These are phyloP conservation scores for Pythium brachiatum DNA, from an alignment of 352 stramenopile species.

Conservation along the genomic window DNA sequence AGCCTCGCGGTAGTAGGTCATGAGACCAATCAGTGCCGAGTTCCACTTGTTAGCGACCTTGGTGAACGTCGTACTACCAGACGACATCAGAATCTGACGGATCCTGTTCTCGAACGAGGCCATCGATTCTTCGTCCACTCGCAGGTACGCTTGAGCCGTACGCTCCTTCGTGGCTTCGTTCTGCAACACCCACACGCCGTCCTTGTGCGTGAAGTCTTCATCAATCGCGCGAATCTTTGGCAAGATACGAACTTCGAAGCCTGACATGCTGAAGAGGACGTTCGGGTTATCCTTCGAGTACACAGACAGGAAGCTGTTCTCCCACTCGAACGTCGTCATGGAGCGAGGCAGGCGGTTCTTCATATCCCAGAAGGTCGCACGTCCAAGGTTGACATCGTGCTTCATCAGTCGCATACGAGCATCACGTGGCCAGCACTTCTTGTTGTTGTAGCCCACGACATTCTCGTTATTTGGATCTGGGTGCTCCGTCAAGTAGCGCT, in stretches of 20 bases:
- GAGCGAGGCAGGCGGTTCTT: constrained; percentile 98
- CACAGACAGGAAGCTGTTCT: constrained; percentile 99
- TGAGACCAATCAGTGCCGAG: constrained; percentile 94
- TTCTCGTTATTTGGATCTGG: constrained; percentile 99
- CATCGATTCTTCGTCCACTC: constrained; percentile 94
- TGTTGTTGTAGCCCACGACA: constrained; percentile 99
- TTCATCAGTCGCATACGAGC: constrained; percentile 99
- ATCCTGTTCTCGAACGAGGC: constrained; percentile 99
- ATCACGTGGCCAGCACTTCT: constrained; percentile 99
- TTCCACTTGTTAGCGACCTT: constrained; percentile 99
- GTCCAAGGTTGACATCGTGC: constrained; percentile 99
- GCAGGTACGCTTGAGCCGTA: constrained; percentile 97
- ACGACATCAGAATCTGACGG: constrained; percentile 99
- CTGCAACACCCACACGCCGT: constrained; percentile 99
- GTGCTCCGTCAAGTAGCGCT: constrained; percentile 99
- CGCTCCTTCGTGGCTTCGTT: constrained; percentile 99
- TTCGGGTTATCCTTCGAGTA: constrained; percentile 99
- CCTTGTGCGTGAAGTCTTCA: constrained; percentile 94
- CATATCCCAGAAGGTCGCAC: constrained; percentile 99
- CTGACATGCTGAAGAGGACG: constrained; percentile 99
- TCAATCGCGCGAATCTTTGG: constrained; percentile 90
- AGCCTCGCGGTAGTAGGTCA: constrained; percentile 99
- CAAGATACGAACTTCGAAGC: constrained; percentile 97
- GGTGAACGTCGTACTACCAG: constrained; percentile 99
- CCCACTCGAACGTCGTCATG: constrained; percentile 99